A percentile compares a stretch with the other conserved stretches of the same genome.
Conservation (phyloP, 2,329 filamentous ascomycete genomes). For the Endoconidiophora polonica region DNA sequence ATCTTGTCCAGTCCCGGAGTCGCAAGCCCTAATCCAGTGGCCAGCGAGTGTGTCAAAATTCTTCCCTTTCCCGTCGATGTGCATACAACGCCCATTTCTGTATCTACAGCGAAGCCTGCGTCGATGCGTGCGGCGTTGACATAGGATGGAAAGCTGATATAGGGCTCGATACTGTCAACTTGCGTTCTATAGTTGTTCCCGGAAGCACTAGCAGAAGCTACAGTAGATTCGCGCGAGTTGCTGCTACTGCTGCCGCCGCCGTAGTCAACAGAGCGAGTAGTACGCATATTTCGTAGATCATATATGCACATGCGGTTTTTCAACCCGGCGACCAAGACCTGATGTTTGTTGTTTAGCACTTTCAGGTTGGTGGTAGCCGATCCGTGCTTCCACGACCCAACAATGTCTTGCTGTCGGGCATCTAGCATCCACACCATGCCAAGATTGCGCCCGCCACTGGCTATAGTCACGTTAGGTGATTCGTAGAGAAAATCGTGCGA, state of each 20-base stretch:
- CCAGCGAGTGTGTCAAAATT: slow-evolving; percentile 33
- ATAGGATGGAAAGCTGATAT: slow-evolving; percentile 34
- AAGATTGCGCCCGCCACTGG: not conserved
- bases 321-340: slow-evolving; percentile 37
- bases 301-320: slow-evolving; percentile 35
- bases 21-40: slow-evolving; percentile 25
- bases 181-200: not conserved
- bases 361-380: slow-evolving; percentile 1
- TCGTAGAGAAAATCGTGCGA: slow-evolving; percentile 10
- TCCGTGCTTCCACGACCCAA: slow-evolving; percentile 6
- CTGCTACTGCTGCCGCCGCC: not conserved
- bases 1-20: slow-evolving; percentile 11
- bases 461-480: slow-evolving; percentile 9
- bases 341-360: slow-evolving; percentile 13
- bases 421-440: slow-evolving; percentile 11
- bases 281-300: slow-evolving; percentile 31
- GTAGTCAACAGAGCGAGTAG: not conserved
- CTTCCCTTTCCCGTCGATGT: slow-evolving; percentile 35
- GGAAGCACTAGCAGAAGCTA: not conserved
- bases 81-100: slow-evolving; percentile 32
- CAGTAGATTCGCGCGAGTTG: not conserved
- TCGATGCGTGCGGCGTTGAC: slow-evolving; percentile 30
- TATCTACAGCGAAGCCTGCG: slow-evolving; percentile 35
- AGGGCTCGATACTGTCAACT: slow-evolving; percentile 17
- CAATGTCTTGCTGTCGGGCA: slow-evolving; percentile 5